These are phyloP conservation scores for Melastoma malabathricum DNA, from an alignment of 345 rosid species.

Conservation along the genomic window DNA sequence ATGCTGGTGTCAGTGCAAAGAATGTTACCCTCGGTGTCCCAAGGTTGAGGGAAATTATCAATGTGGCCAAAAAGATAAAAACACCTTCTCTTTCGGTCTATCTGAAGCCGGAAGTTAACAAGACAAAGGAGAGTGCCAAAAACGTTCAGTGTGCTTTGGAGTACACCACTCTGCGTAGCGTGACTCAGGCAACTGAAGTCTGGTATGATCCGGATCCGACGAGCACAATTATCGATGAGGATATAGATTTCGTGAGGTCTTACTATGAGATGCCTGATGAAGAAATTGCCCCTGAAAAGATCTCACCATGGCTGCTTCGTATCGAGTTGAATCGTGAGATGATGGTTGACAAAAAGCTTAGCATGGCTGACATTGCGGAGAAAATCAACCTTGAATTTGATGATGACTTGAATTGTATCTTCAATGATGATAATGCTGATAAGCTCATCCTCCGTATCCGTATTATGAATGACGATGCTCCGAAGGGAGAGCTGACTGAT, in stretches of 20 bases:
- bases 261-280: constrained; percentile 99
- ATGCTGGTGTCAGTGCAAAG: constrained; percentile 99
- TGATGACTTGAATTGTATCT: constrained; percentile 84
- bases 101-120: constrained; percentile 57
- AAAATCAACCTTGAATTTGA: constrained; percentile 91
- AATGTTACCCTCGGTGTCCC: constrained; percentile 98
- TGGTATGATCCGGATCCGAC: constrained; percentile 98
- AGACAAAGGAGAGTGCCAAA: constrained; percentile 88
- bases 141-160: constrained; percentile 94
- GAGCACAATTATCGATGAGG: constrained; percentile 87
- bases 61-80: constrained; percentile 87
- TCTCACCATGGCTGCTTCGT: constrained; percentile 96
- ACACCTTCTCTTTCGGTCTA: constrained; percentile 88
- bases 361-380: constrained; percentile 94
- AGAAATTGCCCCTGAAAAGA: constrained; percentile 82
- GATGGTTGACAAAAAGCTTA: constrained; percentile 96
- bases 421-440: constrained; percentile 91
- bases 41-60: constrained; percentile 86
- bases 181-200: constrained; percentile 89
- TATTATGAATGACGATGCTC: constrained; percentile 92
- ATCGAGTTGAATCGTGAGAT: constrained; percentile 94
- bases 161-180: constrained; percentile 93
- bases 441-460: constrained; percentile 85
- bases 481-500: constrained; percentile 70
- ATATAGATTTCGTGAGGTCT: constrained; percentile 81